Evolutionary conservation across 176 grass and related monocot genomes (phyloP).

Genomic region (Juncus effusus): DNA sequence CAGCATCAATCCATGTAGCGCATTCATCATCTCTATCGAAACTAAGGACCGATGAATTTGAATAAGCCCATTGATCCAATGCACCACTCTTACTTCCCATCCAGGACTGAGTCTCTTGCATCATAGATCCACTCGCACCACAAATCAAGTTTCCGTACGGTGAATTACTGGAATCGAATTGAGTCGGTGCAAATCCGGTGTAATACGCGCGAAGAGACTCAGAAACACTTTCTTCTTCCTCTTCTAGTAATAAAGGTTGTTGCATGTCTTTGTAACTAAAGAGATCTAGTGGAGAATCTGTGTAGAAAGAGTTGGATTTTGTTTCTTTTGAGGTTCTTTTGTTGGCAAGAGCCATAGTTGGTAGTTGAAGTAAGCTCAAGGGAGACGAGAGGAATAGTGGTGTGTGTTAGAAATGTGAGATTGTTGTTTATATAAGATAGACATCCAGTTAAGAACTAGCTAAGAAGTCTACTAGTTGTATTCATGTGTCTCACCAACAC

Average conservation of each 20-base stretch:
- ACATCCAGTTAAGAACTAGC: slow-evolving; percentile 6
- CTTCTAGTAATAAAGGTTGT: slow-evolving; percentile 10
- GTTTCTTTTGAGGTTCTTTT: slow-evolving; percentile 35
- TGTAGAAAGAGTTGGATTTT: slow-evolving; percentile 27
- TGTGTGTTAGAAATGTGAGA: background rate
- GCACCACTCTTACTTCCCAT: slow-evolving; percentile 21
- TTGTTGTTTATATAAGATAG: slow-evolving; percentile 14
- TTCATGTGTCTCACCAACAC: slow-evolving; percentile 19
- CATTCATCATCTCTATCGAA: slow-evolving; percentile 71
- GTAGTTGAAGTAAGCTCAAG: background rate
- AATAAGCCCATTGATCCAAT: slow-evolving; percentile 40
- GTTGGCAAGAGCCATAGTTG: slow-evolving; percentile 45
- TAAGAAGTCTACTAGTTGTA: slow-evolving; percentile 5
- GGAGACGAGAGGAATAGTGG: background rate
- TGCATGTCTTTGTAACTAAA: slow-evolving; percentile 38
- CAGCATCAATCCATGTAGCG: slow-evolving; percentile 50
- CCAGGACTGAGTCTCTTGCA: slow-evolving; percentile 31
- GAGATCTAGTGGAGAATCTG: slow-evolving; percentile 54
- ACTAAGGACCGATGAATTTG: slow-evolving; percentile 80
- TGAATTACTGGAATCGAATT: slow-evolving; percentile 36
- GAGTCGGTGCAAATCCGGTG: slow-evolving; percentile 27
- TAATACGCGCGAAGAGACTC: slow-evolving; percentile 27
- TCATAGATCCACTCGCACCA: slow-evolving; percentile 12
- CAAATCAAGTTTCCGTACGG: slow-evolving; percentile 17
- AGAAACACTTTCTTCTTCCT: slow-evolving; percentile 11